These are phyloP conservation scores for Exophiala sideris DNA, from an alignment of 2,329 filamentous ascomycete species.

Conservation along the genomic window DNA sequence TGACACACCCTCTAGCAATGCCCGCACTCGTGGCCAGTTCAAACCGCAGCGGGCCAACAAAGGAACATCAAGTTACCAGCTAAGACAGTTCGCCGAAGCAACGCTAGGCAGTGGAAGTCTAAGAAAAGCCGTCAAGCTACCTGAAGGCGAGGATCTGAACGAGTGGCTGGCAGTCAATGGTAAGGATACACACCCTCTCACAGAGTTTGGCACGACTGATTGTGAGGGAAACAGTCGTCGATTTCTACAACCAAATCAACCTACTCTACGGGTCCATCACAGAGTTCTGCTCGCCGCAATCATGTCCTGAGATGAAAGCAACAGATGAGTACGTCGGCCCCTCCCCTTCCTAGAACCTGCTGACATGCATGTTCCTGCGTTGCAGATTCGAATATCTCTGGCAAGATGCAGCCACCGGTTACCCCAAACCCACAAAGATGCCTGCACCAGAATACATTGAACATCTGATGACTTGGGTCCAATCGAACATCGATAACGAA, in stretches of 20 bases:
- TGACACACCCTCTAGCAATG: slow-evolving; percentile 60
- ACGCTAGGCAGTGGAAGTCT: slow-evolving; percentile 92
- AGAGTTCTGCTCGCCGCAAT: slow-evolving; percentile 95
- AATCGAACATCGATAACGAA: slow-evolving; percentile 93
- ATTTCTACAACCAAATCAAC: slow-evolving; percentile 99
- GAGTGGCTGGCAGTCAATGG: slow-evolving; percentile 98
- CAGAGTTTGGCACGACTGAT: not conserved
- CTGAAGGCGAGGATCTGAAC: slow-evolving; percentile 94
- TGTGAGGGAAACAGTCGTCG: slow-evolving; percentile 69
- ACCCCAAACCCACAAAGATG: slow-evolving; percentile 97
- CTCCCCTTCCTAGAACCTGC: not conserved
- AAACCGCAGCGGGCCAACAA: slow-evolving; percentile 80
- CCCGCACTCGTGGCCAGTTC: slow-evolving; percentile 85
- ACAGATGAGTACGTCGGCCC: slow-evolving; percentile 77
- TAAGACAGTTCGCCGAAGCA: slow-evolving; percentile 96
- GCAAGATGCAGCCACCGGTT: slow-evolving; percentile 85
- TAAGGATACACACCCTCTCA: slow-evolving; percentile 39
- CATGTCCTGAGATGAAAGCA: slow-evolving; percentile 99
- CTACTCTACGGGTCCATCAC: slow-evolving; percentile 97
- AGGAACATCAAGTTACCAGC: slow-evolving; percentile 85
- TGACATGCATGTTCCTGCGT: not conserved
- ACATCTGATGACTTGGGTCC: slow-evolving; percentile 95
- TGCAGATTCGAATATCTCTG: slow-evolving; percentile 93
- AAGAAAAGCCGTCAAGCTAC: slow-evolving; percentile 92
- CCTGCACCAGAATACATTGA: slow-evolving; percentile 95